These are phyloP conservation scores for Trypanosoma cruzi DNA, from an alignment of 208 protist species.

Conservation along the genomic window DNA sequence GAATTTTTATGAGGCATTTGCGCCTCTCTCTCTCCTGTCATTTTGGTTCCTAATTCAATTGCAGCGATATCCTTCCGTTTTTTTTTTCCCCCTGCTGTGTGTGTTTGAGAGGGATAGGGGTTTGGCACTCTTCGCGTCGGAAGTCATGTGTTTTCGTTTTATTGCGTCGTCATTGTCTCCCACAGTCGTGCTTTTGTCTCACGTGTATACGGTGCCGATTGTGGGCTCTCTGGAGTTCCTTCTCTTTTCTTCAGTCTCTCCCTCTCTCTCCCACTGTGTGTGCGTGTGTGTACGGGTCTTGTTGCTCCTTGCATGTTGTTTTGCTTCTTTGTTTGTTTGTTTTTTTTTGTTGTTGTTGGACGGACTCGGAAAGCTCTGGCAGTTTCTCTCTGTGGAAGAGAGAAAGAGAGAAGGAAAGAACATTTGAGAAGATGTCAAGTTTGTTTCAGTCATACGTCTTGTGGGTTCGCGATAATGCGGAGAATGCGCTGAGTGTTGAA, in stretches of 20 bases:
- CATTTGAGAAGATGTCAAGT: background rate
- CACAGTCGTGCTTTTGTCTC: too few relatives aligned
- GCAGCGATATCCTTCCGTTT: too few relatives aligned
- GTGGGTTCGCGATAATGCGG: slow-evolving; percentile 77
- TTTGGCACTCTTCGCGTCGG: background rate
- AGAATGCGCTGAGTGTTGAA: slow-evolving; percentile 66
- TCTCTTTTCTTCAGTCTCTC: background rate
- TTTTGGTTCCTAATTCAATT: too few relatives aligned
- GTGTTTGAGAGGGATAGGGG: too few relatives aligned
- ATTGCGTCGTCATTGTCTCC: background rate
- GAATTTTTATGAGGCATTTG: too few relatives aligned
- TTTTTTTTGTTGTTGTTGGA: slow-evolving; percentile 9
- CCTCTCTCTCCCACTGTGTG: background rate
- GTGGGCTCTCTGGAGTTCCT: too few relatives aligned
- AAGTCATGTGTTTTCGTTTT: background rate
- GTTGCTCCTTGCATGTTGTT: background rate
- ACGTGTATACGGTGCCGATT: too few relatives aligned
- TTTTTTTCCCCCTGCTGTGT: too few relatives aligned
- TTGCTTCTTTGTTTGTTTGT: background rate
- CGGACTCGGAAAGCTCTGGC: background rate
- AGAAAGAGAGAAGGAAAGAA: background rate
- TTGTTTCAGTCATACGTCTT: slow-evolving; percentile 51
- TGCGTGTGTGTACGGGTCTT: background rate
- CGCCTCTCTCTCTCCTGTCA: too few relatives aligned
- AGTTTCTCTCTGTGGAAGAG: background rate